Base-by-base conservation (phyloP, 345 rosid species). In the Salix arbutifolia region DNA sequence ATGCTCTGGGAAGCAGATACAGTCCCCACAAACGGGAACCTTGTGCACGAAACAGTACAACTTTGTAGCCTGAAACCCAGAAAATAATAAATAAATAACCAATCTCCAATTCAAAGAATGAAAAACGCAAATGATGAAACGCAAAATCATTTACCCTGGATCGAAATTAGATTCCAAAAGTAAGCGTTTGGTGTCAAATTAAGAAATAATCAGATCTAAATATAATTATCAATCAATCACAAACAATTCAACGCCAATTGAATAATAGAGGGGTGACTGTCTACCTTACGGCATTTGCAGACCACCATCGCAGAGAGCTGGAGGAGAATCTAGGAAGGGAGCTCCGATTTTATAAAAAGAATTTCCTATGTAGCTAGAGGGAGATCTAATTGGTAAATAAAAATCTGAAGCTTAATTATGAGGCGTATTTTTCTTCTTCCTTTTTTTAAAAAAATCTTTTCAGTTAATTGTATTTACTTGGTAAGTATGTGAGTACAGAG, bases 21-120 rank as follows among this genome's bases (percentile, higher is more conserved):
- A 95, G 83, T 95, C 99, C 37, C 99, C 97, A 40, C 99, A 95
- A 77, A 95, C 97, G 37, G 99, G 98, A 74, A 90, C 97, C 86
- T 95, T 95, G 88, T 95, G 99, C 77, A 95, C 99, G 74, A 93
- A 95, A 84, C 99, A 95, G 79, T 95, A 95, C 40, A 95, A 78
- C 84, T 93, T 95, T 7, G 99, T 96, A 77, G 99, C 98, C 99
- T 96, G 91, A 62, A 83, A 83, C 75, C 23, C 65, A 60, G 65
- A 44, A 2, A 72, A 3, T 8, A 1, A n/a, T 48, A 70, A 30
- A 23, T 33, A 33, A 70, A 11, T 3, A 68, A 38, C 28, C 53
- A 75, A 25, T 18, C 17, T 21, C 8, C 25, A 69, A 69, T 38
- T 38, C 64, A 23, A 23, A n/a, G 28, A 23, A 58, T 58, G 28